phyloP scores from a whole-genome alignment of 202 grass and related monocot species.

The Eragrostis tef region DNA sequence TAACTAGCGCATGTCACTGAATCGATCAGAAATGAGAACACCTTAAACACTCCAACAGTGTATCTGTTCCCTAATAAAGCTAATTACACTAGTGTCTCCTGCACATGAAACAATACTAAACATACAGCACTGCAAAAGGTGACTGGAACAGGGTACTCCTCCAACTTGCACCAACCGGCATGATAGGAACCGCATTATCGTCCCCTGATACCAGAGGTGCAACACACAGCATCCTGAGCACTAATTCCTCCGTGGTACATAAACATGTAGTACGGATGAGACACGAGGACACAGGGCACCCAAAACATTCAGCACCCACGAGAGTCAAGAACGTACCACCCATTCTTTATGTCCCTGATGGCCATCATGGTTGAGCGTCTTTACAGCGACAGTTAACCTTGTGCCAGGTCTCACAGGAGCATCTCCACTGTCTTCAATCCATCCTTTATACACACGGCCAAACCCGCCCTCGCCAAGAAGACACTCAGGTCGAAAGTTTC shows the following conservation, averaged over 20 bases:
- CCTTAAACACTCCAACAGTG: too few relatives aligned
- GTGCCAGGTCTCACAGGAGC: slow-evolving; percentile 8
- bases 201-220: too few relatives aligned
- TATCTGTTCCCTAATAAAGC: background rate
- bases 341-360: slow-evolving; percentile 82
- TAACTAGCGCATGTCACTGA: background rate
- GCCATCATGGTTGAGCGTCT: slow-evolving; percentile 74
- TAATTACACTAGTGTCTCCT: background rate
- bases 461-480: slow-evolving; percentile 77
- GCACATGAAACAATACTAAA: slow-evolving; percentile 6
- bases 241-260: too few relatives aligned
- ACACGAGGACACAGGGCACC: background rate
- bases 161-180: background rate
- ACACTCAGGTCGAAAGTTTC: slow-evolving; percentile 67
- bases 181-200: too few relatives aligned
- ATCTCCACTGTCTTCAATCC: slow-evolving; percentile 57
- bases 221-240: too few relatives aligned
- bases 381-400: slow-evolving; percentile 71
- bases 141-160: background rate
- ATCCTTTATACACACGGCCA: slow-evolving; percentile 75
- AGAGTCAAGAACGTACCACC: slow-evolving; percentile 54
- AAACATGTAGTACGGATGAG: too few relatives aligned
- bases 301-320: background rate
- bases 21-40: background rate
- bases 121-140: background rate